Evolutionary conservation across 495 filamentous ascomycete genomes (phyloP).

Genomic region (Xylaria telfairii): DNA sequence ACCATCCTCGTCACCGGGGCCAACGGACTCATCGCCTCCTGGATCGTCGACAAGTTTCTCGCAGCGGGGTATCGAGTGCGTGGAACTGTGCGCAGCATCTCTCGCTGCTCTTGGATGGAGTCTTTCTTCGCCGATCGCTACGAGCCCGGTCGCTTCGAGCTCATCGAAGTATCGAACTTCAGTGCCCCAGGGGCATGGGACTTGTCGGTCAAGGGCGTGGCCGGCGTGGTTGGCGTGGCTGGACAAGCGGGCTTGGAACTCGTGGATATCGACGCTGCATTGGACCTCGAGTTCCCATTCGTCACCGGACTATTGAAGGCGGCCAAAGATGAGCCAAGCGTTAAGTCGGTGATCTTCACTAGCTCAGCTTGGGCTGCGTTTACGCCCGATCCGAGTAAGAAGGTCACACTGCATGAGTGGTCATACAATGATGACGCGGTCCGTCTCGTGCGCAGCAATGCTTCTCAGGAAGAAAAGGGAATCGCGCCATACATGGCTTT

Average conservation of each 20-base stretch:
- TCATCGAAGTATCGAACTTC: slow-evolving; percentile 47
- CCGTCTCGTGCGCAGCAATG: slow-evolving; percentile 25
- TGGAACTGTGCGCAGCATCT: slow-evolving; percentile 53
- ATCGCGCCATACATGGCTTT: slow-evolving; percentile 40
- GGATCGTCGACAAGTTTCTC: slow-evolving; percentile 57
- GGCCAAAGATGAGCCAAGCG: slow-evolving; percentile 22
- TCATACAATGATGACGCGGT: slow-evolving; percentile 41
- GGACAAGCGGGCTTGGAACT: slow-evolving; percentile 12
- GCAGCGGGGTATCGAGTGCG: slow-evolving; percentile 56
- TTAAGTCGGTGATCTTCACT: slow-evolving; percentile 37
- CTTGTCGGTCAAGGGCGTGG: slow-evolving; percentile 44
- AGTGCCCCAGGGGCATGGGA: slow-evolving; percentile 44
- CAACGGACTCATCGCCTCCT: slow-evolving; percentile 62
- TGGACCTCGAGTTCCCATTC: slow-evolving; percentile 23
- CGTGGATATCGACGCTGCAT: slow-evolving; percentile 22
- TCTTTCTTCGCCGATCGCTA: slow-evolving; percentile 47
- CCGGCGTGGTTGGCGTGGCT: slow-evolving; percentile 27
- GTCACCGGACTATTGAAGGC: slow-evolving; percentile 26
- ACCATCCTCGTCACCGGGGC: slow-evolving; percentile 60
- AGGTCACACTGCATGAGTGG: slow-evolving; percentile 24
- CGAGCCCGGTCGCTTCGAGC: slow-evolving; percentile 45
- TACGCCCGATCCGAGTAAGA: slow-evolving; percentile 33
- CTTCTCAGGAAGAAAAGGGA: slow-evolving; percentile 23
- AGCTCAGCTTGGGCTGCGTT: slow-evolving; percentile 40
- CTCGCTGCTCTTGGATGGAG: slow-evolving; percentile 50